Base-by-base conservation (phyloP, 2,329 filamentous ascomycete species). In the Corynespora cassiicola region DNA sequence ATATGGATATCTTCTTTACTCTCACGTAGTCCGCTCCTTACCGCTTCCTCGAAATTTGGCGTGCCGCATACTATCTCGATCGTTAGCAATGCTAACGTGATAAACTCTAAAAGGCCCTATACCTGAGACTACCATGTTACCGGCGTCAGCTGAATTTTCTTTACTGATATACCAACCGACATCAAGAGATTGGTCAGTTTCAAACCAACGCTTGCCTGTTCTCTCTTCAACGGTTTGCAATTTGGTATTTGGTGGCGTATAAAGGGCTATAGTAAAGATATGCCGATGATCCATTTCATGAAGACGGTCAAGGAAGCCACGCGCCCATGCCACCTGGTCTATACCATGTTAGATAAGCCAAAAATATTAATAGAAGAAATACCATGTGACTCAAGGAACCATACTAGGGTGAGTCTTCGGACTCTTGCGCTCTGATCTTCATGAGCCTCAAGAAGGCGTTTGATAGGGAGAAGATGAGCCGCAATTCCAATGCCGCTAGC, bases 61-160 rank as follows among this genome's bases (percentile, higher is more conserved):
- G 21, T 34, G 3, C 45, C 41, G 32, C 40, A 51, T 7, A 51
- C 44, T 51, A 29, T 5, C 12, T 9, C 20, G 7, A 18, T 35
- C 12, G 10, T 19, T 18, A 18, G 12, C 11, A 19, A 23, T 10
- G 11, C 4, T n/a, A 25, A 15, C 6, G 15, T 26, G 24, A 6
- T 12, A 10, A n/a, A n/a, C n/a, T n/a, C n/a, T n/a, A 6, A 19
- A 4, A 11, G 15, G 15, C 12, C 7, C 19, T 35, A 26, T 36
- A 51, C 47, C 31, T n/a, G 28, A 38, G 14, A 48, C 17, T 1
- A 30, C 41, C 39, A 45, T 51, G 15, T 42, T 48, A 2, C 45
- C 41, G 24, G 41, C 45, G n/a, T 48, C 45, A 1, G 30, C 41
- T 7, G 21, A 20, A 2, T n/a, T 22, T 25, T 50, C 47, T 16